These are phyloP conservation scores for Suillus subalutaceus DNA, from an alignment of 768 basidiomycete genomes.

Conservation along the genomic window DNA sequence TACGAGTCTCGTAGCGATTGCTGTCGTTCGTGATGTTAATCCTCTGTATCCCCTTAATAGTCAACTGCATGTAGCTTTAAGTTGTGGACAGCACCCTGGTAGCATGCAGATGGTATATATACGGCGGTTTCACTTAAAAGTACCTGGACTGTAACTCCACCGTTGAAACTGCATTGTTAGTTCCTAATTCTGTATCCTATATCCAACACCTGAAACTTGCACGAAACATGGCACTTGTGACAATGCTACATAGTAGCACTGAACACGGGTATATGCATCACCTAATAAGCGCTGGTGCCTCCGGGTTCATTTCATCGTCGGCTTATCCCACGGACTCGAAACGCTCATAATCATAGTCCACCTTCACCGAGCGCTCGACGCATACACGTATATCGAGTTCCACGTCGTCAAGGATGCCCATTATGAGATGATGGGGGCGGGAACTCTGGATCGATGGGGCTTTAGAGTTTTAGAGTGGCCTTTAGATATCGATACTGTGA, in stretches of 20 bases:
- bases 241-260: neutral
- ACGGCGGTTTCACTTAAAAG: neutral
- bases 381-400: conserved; percentile 35
- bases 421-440: conserved; percentile 11
- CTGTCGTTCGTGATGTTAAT: neutral
- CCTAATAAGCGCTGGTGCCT: neutral
- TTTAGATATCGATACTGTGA: conserved; percentile 28
- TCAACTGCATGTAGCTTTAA: no score
- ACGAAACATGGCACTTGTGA: neutral
- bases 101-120: neutral
- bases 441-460: conserved; percentile 29
- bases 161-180: neutral
- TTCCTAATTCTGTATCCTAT: neutral
- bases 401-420: conserved; percentile 16
- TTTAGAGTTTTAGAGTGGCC: neutral
- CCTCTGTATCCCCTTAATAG: neutral
- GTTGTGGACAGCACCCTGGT: neutral
- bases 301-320: conserved; percentile 12
- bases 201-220: neutral
- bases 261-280: neutral
- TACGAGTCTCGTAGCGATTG: neutral
- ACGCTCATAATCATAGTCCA: conserved; percentile 23
- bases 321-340: conserved; percentile 21
- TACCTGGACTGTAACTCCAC: neutral
- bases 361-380: conserved; percentile 31